Conservation (phyloP, 2,329 filamentous ascomycete genomes). For the Ascochyta rabiei region DNA sequence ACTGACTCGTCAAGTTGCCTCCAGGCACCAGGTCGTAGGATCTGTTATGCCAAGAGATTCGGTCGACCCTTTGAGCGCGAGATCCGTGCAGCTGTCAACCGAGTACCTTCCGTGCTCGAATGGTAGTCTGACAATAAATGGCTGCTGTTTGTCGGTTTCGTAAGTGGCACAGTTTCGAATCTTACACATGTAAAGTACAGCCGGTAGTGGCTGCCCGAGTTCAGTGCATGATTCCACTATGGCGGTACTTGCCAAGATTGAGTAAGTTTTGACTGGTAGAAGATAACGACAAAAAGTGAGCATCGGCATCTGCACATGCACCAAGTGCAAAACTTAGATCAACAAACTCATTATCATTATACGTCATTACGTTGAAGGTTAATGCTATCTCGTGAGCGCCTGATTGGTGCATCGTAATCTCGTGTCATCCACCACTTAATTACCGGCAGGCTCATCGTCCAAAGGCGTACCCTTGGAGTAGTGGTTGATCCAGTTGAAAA, state of each 20-base stretch:
- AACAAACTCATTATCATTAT: slow-evolving; percentile 21
- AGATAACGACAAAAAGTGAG: neutral
- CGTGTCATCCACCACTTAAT: slow-evolving; percentile 21
- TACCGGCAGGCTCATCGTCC: slow-evolving; percentile 38
- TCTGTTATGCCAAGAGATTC: neutral
- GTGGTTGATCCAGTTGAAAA: slow-evolving; percentile 50
- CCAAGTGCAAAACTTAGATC: neutral
- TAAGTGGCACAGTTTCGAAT: neutral
- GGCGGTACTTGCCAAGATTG: neutral
- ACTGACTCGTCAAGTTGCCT: slow-evolving; percentile 1
- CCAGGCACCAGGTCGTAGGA: slow-evolving; percentile 12
- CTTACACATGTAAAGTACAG: neutral
- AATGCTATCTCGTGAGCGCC: slow-evolving; percentile 8
- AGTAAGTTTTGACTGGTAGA: neutral
- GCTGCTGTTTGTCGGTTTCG: neutral
- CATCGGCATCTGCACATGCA: neutral
- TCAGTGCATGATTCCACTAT: neutral
- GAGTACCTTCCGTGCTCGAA: neutral
- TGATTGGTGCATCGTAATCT: neutral
- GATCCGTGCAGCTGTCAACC: neutral
- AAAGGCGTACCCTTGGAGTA: slow-evolving; percentile 40
- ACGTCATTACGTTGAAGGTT: slow-evolving; percentile 11
- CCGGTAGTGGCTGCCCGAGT: neutral
- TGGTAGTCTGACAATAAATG: neutral
- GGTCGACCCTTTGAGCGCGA: neutral